These are phyloP conservation scores for Fusarium sarcochroum DNA, from an alignment of 2,329 filamentous ascomycete genomes.

Conservation along the genomic window DNA sequence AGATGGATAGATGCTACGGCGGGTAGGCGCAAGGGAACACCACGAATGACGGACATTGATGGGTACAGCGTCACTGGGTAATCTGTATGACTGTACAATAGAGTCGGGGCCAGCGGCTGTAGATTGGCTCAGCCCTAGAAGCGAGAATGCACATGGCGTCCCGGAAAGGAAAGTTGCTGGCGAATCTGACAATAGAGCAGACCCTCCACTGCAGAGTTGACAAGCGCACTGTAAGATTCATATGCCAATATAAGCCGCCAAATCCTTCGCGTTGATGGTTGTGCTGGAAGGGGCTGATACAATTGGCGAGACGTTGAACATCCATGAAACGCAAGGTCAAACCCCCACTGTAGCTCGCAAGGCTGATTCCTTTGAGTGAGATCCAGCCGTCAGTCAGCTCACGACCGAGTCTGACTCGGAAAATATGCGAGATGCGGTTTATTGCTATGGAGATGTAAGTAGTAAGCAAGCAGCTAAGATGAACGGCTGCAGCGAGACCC, in stretches of 20 bases:
- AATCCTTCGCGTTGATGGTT: background rate
- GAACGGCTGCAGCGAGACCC: constrained; percentile 2
- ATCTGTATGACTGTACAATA: constrained; percentile 52
- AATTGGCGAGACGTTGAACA: constrained; percentile 6
- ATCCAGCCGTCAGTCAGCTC: constrained; percentile 19
- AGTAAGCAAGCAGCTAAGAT: constrained; percentile 9
- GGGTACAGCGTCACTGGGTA: constrained; percentile 37
- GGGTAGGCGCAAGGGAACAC: constrained; percentile 30
- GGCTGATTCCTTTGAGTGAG: constrained; percentile 24
- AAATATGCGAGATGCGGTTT: constrained; percentile 20
- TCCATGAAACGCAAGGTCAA: background rate
- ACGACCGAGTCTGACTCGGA: constrained; percentile 12
- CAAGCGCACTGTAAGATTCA: constrained; percentile 21
- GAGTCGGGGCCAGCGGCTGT: constrained; percentile 39
- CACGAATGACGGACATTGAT: constrained; percentile 28
- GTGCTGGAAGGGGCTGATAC: background rate
- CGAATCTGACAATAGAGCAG: constrained; percentile 4
- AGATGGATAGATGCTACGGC: constrained; percentile 25
- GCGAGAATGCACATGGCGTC: constrained; percentile 47
- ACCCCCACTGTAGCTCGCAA: constrained; percentile 11
- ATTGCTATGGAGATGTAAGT: constrained; percentile 14
- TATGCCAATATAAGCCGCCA: constrained; percentile 22
- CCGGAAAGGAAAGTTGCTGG: constrained; percentile 34
- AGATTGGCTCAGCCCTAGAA: constrained; percentile 45
- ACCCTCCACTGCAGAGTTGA: constrained; percentile 1